A percentile compares a stretch with the other conserved stretches of the same genome.
Conservation (phyloP, 1,284 basidiomycete genomes). For the Somion occarium region DNA sequence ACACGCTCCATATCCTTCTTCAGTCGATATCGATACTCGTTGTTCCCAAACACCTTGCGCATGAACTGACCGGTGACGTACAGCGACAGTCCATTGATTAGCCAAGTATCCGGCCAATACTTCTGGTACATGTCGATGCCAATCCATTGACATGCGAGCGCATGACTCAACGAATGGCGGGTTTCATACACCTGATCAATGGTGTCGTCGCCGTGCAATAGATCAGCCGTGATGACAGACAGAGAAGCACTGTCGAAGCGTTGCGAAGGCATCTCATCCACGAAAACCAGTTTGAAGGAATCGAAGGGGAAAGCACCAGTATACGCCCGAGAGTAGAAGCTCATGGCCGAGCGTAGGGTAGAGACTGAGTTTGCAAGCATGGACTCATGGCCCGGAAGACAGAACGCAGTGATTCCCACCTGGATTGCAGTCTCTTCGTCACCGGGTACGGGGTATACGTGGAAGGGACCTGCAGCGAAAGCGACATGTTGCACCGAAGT, state of each 20-base stretch:
- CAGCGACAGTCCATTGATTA: conserved; percentile 88
- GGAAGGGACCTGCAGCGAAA: conserved; percentile 94
- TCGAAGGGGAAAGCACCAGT: conserved; percentile 91
- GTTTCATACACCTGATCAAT: conserved; percentile 96
- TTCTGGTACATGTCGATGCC: conserved; percentile 96
- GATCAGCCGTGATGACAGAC: conserved; percentile 76
- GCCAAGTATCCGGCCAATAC: conserved; percentile 94
- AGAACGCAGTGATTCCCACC: conserved; percentile 90
- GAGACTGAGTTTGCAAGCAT: conserved; percentile 66
- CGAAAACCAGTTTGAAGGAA: conserved; percentile 95
- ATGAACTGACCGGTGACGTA: conserved; percentile 91
- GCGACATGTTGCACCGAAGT: conserved; percentile 95
- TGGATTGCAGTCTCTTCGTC: conserved; percentile 58
- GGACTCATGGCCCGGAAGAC: conserved; percentile 82
- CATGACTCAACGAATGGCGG: conserved; percentile 81
- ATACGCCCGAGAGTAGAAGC: conserved; percentile 87
- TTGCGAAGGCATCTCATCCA: conserved; percentile 80
- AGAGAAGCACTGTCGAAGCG: conserved; percentile 85
- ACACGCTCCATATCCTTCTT: conserved; percentile 98
- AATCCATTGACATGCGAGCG: conserved; percentile 94
- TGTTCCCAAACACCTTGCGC: conserved; percentile 87
- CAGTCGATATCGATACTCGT: conserved; percentile 94
- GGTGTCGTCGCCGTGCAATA: conserved; percentile 84
- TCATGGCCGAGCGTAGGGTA: conserved; percentile 86
- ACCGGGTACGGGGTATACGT: conserved; percentile 69